Percentiles rank a stretch among this genome's conserved stretches.
Evolutionary conservation across 345 rosid genomes (phyloP).

Genomic region (Draba incana): DNA sequence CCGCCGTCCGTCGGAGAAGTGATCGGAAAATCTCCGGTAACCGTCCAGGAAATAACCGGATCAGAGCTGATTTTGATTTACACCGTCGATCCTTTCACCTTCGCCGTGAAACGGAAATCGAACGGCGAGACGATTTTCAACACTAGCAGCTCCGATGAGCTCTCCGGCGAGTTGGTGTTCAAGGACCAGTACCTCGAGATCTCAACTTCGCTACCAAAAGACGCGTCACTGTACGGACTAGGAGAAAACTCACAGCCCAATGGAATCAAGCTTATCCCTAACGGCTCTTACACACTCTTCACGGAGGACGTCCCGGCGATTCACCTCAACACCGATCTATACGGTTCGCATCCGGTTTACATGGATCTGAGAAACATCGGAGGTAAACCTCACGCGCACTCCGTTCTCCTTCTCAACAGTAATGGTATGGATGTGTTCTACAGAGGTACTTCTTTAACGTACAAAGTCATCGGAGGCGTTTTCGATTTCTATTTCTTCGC

Average conservation of each 20-base stretch:
- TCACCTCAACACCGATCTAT: constrained; percentile 77
- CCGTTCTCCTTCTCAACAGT: constrained; percentile 80
- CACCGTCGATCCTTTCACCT: constrained; percentile 78
- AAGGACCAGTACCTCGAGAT: constrained; percentile 97
- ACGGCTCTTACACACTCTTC: constrained; percentile 91
- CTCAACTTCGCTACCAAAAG: constrained; percentile 78
- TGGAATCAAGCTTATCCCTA: constrained; percentile 84
- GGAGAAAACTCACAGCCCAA: constrained; percentile 96
- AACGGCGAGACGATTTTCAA: constrained; percentile 80
- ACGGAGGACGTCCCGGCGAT: constrained; percentile 84
- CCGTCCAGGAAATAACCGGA: constrained; percentile 62
- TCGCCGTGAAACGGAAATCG: constrained; percentile 83
- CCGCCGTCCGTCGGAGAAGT: constrained; percentile 41
- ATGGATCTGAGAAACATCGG: constrained; percentile 91
- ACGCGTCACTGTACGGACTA: constrained; percentile 85
- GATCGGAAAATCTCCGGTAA: constrained; percentile 49
- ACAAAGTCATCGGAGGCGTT: constrained; percentile 92
- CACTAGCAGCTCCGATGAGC: constrained; percentile 52
- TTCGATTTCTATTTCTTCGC: constrained; percentile 88
- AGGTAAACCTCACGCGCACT: constrained; percentile 69
- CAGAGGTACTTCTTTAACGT: constrained; percentile 80
- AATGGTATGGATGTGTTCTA: constrained; percentile 98
- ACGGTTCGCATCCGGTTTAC: constrained; percentile 92
- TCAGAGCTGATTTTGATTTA: constrained; percentile 63
- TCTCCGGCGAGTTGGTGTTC: constrained; percentile 71